Percentiles rank a stretch among this genome's conserved stretches.
phyloP scores from a whole-genome alignment of 1,139 yeast genomes.

The Sugiyamaella paludigena region DNA sequence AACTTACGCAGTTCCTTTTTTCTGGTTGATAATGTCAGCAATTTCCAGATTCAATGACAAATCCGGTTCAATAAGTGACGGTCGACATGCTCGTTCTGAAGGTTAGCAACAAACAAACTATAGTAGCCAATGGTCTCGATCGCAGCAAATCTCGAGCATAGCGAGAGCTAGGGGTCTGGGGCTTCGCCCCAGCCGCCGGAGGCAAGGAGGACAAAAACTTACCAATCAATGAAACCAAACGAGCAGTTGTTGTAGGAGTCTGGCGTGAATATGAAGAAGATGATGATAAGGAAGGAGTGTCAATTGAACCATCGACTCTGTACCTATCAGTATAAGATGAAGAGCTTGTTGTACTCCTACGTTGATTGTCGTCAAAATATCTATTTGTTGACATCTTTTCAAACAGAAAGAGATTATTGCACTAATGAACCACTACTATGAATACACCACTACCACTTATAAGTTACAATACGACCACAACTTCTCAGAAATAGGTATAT shows the following conservation, averaged over 20 bases:
- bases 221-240: constrained; percentile 30
- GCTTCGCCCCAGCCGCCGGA: constrained; percentile 1
- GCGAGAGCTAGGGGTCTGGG: constrained; percentile 1
- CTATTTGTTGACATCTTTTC: constrained; percentile 15
- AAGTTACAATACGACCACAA: too few species aligned
- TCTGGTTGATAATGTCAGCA: constrained; percentile 88
- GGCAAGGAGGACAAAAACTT: constrained; percentile 10
- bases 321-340: constrained; percentile 40
- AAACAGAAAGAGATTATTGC: too few species aligned
- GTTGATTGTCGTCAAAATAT: constrained; percentile 12
- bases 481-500: too few species aligned
- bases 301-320: constrained; percentile 35
- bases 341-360: too few species aligned
- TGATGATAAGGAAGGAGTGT: constrained; percentile 18
- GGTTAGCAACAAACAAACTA: constrained; percentile 8
- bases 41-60: constrained; percentile 85
- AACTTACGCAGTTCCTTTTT: constrained; percentile 70
- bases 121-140: neutral
- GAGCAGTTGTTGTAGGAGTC: constrained; percentile 24
- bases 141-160: too few species aligned
- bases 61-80: constrained; percentile 82
- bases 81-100: constrained; percentile 81
- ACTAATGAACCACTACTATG: too few species aligned
- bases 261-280: constrained; percentile 18
- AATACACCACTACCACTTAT: too few species aligned